Conservation (phyloP, 306 rosid genomes). For the Mimosa pudica region DNA sequence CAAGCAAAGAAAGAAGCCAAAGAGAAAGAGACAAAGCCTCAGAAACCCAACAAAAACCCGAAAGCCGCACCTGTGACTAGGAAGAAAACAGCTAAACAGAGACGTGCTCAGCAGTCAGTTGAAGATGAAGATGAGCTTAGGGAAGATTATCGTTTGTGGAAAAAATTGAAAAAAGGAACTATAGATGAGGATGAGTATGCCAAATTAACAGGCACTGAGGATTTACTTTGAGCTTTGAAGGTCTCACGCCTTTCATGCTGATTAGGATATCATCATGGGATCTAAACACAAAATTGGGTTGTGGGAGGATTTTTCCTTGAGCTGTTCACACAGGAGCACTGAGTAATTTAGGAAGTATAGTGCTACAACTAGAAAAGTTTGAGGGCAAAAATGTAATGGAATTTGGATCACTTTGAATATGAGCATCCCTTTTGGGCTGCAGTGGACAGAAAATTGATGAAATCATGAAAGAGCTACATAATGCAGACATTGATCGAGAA, state of each 20-base stretch:
- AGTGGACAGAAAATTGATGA: slow-evolving; percentile 11
- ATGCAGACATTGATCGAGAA: slow-evolving; percentile 25
- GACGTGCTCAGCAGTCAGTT: slow-evolving; percentile 78
- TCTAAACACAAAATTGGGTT: background rate
- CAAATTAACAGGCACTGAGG: slow-evolving; percentile 81
- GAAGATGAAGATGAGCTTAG: slow-evolving; percentile 86
- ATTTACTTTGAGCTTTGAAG: slow-evolving; percentile 69
- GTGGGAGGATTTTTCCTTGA: background rate
- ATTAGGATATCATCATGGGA: slow-evolving; percentile 21
- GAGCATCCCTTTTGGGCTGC: slow-evolving; percentile 10
- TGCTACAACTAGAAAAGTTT: too few species aligned
- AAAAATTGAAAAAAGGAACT: slow-evolving; percentile 83
- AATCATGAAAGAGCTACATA: slow-evolving; percentile 11
- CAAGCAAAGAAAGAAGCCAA: slow-evolving; percentile 71
- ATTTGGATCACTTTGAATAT: background rate
- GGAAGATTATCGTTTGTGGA: slow-evolving; percentile 76
- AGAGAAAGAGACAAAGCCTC: slow-evolving; percentile 58
- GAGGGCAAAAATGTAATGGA: background rate
- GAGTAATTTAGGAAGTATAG: too few species aligned
- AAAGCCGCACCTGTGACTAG: slow-evolving; percentile 42
- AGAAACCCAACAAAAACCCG: slow-evolving; percentile 49
- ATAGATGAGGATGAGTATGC: slow-evolving; percentile 76
- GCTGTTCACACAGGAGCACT: background rate
- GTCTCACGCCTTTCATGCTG: slow-evolving; percentile 25
- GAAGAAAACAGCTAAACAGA: slow-evolving; percentile 87